Evolutionary conservation across 2,329 filamentous ascomycete genomes (phyloP), one percentile per base, ranked within the genome.

Genomic region (Sporothrix variecibatus): DNA sequence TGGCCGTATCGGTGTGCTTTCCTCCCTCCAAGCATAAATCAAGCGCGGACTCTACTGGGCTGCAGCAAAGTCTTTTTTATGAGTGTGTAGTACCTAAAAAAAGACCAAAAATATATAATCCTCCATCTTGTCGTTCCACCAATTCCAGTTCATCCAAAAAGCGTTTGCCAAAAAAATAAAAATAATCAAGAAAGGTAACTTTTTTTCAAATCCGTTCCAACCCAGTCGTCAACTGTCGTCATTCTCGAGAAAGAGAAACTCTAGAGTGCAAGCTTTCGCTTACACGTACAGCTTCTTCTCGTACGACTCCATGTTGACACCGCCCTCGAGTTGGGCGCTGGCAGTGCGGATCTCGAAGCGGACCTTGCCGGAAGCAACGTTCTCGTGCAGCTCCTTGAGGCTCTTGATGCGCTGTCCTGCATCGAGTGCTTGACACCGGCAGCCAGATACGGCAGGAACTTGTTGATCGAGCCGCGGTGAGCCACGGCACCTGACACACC

Each of bases 251-350:
- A 17, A 31, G 1, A 49, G 3, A n/a, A 34, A 34, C 34, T 34
- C 8, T 6, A 6, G n/a, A 20, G 6, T 2, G n/a, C 62, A 68
- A 23, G 28, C 9, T 15, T 28, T n/a, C 53, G 43, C 46, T 58
- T 71, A 98, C 80, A 94, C 94, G 85, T 97, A 99, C 78, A 99
- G 92, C 90, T 98, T 99, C 93, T 99, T 99, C 88, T 98, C 96
- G 83, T 97, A 98, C 82, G 94, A 95, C 87, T 98, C 94, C 88
- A 99, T 94, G 86, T 98, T 97, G 76, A 99, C 95, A 82, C 95
- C 96, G 77, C 96, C 96, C 87, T 99, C 96, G 75, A 97, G 89
- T 89, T 97, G 94, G 70, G 96, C 96, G 83, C 94, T 97, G 75
- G 94, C 93, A 76, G 94, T 98, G 79, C 96, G 89, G 80, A 98